Evolutionary conservation across 768 basidiomycete genomes (phyloP).

Genomic region (Mycena maculata): DNA sequence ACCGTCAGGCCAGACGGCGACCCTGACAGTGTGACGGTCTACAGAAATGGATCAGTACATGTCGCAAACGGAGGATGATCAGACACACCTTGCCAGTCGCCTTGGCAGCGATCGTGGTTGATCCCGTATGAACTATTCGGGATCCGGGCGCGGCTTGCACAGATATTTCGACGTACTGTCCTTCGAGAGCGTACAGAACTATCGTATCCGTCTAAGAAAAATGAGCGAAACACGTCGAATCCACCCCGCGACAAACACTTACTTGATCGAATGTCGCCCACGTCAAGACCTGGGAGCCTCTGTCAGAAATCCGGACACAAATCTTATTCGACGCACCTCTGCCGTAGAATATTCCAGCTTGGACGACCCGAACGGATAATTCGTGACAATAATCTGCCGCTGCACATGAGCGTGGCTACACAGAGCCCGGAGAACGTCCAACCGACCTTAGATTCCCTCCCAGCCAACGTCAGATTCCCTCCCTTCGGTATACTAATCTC

Average conservation of each 20-base stretch:
- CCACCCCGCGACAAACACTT: background rate
- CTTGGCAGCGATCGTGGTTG: constrained; percentile 36
- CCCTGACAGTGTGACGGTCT: constrained; percentile 58
- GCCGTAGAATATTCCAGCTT: constrained; percentile 72
- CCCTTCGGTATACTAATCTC: constrained; percentile 51
- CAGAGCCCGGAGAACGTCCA: too few relatives aligned
- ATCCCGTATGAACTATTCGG: constrained; percentile 36
- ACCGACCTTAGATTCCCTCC: constrained; percentile 65
- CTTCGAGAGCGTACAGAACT: constrained; percentile 51
- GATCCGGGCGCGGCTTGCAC: constrained; percentile 24
- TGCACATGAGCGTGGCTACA: background rate
- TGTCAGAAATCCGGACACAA: background rate
- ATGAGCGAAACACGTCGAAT: background rate
- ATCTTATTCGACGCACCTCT: constrained; percentile 48
- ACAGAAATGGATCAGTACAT: background rate
- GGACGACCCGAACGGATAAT: constrained; percentile 69
- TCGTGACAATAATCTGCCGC: constrained; percentile 61
- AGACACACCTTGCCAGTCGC: constrained; percentile 33
- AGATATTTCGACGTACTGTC: constrained; percentile 49
- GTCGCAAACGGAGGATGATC: too few relatives aligned
- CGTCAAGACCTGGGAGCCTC: constrained; percentile 53
- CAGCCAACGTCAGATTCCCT: constrained; percentile 63
- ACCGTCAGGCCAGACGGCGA: constrained; percentile 52
- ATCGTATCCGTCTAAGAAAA: constrained; percentile 46
- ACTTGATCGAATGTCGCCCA: constrained; percentile 53